Evolutionary conservation across 2,329 filamentous ascomycete genomes (phyloP).

Genomic region (Fusarium palustre): DNA sequence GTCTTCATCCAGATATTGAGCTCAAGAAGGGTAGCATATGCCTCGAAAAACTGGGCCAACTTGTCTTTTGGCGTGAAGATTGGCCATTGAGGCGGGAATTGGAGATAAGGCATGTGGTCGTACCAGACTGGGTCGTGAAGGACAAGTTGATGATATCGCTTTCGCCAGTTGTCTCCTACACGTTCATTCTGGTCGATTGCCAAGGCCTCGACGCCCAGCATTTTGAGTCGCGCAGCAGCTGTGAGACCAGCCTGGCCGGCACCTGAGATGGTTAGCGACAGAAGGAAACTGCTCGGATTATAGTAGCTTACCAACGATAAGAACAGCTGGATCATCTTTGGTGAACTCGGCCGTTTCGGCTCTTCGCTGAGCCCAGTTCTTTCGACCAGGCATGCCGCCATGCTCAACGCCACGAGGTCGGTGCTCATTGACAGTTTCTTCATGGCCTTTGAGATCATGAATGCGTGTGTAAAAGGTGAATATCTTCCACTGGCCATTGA

Average conservation of each 20-base stretch:
- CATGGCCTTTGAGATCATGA: conserved; percentile 63
- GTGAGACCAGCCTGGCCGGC: conserved; percentile 71
- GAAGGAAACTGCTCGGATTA: accelerated
- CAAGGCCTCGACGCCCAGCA: conserved; percentile 66
- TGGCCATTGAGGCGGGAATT: conserved; percentile 74
- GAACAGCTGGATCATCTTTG: conserved; percentile 64
- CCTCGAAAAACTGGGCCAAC: conserved; percentile 74
- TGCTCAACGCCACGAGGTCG: conserved; percentile 69
- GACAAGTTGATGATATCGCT: conserved; percentile 72
- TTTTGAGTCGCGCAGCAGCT: conserved; percentile 68
- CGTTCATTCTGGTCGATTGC: conserved; percentile 69
- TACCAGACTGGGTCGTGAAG: conserved; percentile 75
- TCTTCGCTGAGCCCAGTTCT: conserved; percentile 71
- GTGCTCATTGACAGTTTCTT: conserved; percentile 60
- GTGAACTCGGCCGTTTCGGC: conserved; percentile 60
- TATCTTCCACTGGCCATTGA: conserved; percentile 66
- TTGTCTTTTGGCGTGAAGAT: conserved; percentile 80
- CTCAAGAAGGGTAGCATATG: conserved; percentile 73
- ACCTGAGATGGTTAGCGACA: conserved; percentile 51
- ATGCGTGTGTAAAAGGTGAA: conserved; percentile 73
- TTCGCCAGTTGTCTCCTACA: conserved; percentile 74
- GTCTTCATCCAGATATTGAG: conserved; percentile 74
- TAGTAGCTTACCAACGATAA: conserved; percentile 67
- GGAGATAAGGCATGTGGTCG: conserved; percentile 72
- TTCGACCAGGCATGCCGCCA: conserved; percentile 61